A percentile compares a stretch with the other conserved stretches of the same genome.
Evolutionary conservation across 2,329 filamentous ascomycete genomes (phyloP).

Genomic region (Alternaria arbusti): DNA sequence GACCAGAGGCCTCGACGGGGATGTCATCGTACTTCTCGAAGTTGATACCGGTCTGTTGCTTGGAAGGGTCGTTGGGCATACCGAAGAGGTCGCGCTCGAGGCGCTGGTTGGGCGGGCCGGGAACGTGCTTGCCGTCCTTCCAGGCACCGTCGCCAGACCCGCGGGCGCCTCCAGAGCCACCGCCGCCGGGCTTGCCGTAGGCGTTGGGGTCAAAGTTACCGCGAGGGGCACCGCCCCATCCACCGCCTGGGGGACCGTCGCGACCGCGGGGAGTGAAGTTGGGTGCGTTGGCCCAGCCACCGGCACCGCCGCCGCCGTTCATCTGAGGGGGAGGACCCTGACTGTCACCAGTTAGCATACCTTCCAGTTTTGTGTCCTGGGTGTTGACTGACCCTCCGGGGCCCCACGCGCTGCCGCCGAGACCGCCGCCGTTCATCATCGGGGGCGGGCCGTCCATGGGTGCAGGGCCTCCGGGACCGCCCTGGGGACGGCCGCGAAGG

Average conservation of each 20-base stretch:
- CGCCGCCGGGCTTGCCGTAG: constrained; percentile 62
- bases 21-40: constrained; percentile 99
- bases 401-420: constrained; percentile 70
- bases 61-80: constrained; percentile 85
- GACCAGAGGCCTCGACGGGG: constrained; percentile 94
- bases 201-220: constrained; percentile 67
- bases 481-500: constrained; percentile 63
- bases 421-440: constrained; percentile 62
- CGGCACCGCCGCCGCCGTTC: constrained; percentile 67
- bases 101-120: constrained; percentile 85
- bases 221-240: constrained; percentile 48
- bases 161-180: constrained; percentile 64
- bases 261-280: constrained; percentile 61
- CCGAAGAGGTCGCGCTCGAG: constrained; percentile 96
- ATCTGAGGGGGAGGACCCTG: constrained; percentile 43
- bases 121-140: constrained; percentile 95
- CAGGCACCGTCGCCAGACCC: constrained; percentile 96
- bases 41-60: constrained; percentile 99
- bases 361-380: not conserved
- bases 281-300: constrained; percentile 65
- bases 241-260: constrained; percentile 39
- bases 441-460: constrained; percentile 46
- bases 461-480: constrained; percentile 43
- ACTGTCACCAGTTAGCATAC: constrained; percentile 30
- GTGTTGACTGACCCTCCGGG: constrained; percentile 31